Base-by-base conservation (phyloP, 2,329 filamentous ascomycete genomes). In the Phoma herbarum region DNA sequence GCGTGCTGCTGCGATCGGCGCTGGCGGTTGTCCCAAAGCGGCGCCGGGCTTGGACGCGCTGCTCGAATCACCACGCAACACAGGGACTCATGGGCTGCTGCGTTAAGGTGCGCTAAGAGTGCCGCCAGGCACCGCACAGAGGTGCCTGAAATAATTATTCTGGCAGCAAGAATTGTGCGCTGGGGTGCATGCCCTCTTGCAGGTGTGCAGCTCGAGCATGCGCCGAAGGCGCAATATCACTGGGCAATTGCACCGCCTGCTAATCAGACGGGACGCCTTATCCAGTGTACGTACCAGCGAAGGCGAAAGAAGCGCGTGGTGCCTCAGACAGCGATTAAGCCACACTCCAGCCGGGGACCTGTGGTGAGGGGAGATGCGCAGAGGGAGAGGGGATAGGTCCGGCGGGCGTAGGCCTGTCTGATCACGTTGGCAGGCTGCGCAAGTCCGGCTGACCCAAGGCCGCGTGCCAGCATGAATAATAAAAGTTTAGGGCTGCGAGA, bases 111-210 rank as follows among this genome's bases (percentile, higher is more conserved):
- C 39, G 39, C 63, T 65, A 69, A 41, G 35, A 46, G 52, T 33
- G 42, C 57, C 59, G 68, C 63, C 68, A 68, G 68, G 68, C 61
- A 68, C 68, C 51, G 59, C 68, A 67, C 59, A 67, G 63, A 66
- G 46, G 35, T 53, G 64, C 37, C 49, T 52, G 64, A 43, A 59
- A 45, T 58, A 14, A 35, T 20, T 16, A 57, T 52, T 52, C 10
- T 44, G 23, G 16, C 28, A 29, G 43, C 46, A 12, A 43, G 48
- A 57, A 28, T 35, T 48, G 45, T 48, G 52, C 52, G 39, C 16
- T 22, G 22, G 51, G 41, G 29, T 39, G 41, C 28, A 26, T 37
- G 43, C 8, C 31, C 10, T 31, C 47, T n/a, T 44, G 42, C 47
- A 29, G 33, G 42, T 14, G 54, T 23, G 22, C 49, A 44, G 55